Base-by-base conservation (phyloP, 495 filamentous ascomycete genomes). In the Neurospora intermedia region DNA sequence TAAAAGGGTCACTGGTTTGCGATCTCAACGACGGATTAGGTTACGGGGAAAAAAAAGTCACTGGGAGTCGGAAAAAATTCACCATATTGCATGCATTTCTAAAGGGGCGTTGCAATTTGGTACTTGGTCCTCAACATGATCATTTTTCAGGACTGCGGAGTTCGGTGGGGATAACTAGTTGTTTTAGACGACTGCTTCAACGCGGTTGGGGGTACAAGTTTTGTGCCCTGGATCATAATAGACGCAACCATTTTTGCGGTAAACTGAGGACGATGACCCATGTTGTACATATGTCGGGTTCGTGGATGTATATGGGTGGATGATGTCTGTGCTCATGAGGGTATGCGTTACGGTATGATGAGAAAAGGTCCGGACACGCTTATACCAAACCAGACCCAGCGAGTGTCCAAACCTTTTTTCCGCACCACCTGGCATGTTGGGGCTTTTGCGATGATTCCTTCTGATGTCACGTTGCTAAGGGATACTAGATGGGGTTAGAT, bases 51-150 rank as follows among this genome's bases (percentile, higher is more conserved):
- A 75, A 73, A 73, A 75, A 9, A 31, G 27, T 66, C 16, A 66
- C 54, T 45, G 78, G 75, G 73, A 76, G 75, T 76, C 73, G 76
- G 75, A 80, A 80, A 80, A 78, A 78, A 76, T 75, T 23, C 75
- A 76, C 75, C 73, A 79, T 77, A 43, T 74, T 77, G 76, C 77
- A 81, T 75, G 76, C 76, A 80, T 76, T 80, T 78, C 78, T 74
- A 81, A 78, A 79, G 78, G 78, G 78, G 79, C 77, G 77, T 79
- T 80, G 78, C 78, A 81, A 80, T 73, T 45, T 76, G 70, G 78
- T 77, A 43, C 70, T 73, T 81, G 77, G 80, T 80, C 77, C 75
- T 82, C 76, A 79, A 80, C 79, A 66, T 80, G 75, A 73, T 75
- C 78, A 78, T 27, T 72, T 72, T 77, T 75, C 73, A 75, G 78